Percentiles rank a stretch among this genome's conserved stretches.
Evolutionary conservation across 2,329 filamentous ascomycete species (phyloP).

Genomic region (Huntiella decipiens): DNA sequence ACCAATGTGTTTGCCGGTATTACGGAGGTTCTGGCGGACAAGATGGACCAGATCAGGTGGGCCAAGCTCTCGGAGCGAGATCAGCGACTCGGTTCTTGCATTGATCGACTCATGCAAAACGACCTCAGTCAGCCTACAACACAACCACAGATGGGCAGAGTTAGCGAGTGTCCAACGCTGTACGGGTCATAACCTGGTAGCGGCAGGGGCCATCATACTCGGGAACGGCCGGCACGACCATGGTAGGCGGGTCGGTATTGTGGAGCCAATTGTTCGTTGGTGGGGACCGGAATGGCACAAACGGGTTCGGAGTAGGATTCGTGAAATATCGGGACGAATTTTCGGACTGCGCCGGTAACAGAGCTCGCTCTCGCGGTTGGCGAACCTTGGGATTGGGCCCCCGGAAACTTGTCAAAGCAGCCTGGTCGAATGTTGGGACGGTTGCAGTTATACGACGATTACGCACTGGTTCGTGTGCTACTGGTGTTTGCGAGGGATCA

Average conservation of each 20-base stretch:
- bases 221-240: constrained; percentile 58
- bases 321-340: no score
- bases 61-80: constrained; percentile 74
- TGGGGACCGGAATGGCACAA: not conserved
- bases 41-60: constrained; percentile 92
- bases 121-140: constrained; percentile 71
- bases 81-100: constrained; percentile 73
- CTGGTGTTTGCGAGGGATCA: no score
- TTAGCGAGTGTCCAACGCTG: constrained; percentile 9
- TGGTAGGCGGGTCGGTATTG: constrained; percentile 21
- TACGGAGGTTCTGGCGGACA: constrained; percentile 51
- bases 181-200: not conserved
- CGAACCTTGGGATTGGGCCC: no score
- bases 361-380: no score
- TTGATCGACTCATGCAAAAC: constrained; percentile 81
- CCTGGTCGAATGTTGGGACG: no score
- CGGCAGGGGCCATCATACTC: constrained; percentile 30
- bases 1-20: constrained; percentile 48
- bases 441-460: not conserved
- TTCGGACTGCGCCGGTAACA: no score
- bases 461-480: no score
- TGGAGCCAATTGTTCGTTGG: constrained; percentile 4
- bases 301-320: no score
- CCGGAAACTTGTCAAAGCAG: no score
- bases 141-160: constrained; percentile 6